phyloP scores from a whole-genome alignment of 2,329 filamentous ascomycete species.

The Colletotrichum eremochloae region DNA sequence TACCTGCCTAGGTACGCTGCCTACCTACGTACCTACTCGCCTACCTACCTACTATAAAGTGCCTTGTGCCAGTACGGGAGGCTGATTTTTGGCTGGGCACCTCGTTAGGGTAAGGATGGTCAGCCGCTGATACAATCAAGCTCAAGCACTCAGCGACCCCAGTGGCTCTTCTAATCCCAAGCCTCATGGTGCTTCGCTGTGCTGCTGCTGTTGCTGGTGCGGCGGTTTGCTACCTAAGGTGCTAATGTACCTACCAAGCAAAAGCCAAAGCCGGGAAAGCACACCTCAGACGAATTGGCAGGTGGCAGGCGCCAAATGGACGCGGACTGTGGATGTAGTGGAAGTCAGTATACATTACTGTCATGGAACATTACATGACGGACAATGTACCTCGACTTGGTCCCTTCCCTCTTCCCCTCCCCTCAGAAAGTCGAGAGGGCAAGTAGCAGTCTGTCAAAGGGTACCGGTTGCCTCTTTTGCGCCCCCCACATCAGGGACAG shows the following conservation, averaged over 20 bases:
- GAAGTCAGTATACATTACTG: neutral
- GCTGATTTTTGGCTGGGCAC: conserved; percentile 10
- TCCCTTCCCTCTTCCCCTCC: conserved; percentile 4
- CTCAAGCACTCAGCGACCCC: conserved; percentile 1
- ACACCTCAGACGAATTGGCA: conserved; percentile 40
- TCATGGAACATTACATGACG: rapidly evolving
- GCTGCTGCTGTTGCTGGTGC: conserved; percentile 11
- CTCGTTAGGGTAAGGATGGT: conserved; percentile 6
- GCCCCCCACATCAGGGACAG: conserved; percentile 13
- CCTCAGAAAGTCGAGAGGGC: conserved; percentile 2
- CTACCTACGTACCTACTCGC: neutral
- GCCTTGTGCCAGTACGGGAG: conserved; percentile 5
- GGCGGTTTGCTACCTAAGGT: neutral
- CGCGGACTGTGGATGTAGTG: conserved; percentile 16
- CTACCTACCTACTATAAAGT: no score
- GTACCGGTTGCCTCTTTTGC: conserved; percentile 33
- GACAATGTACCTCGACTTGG: neutral
- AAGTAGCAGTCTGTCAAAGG: conserved; percentile 27
- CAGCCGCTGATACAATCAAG: conserved; percentile 31
- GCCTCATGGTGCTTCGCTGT: conserved; percentile 1
- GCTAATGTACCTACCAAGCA: no score
- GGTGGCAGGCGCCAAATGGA: conserved; percentile 34
- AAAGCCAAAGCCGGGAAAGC: conserved; percentile 21
- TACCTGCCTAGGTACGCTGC: neutral
- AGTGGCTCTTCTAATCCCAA: neutral